Evolutionary conservation across 2,329 filamentous ascomycete species (phyloP), one percentile per base, ranked within the genome.

Genomic region (Colletotrichum euphorbiae): DNA sequence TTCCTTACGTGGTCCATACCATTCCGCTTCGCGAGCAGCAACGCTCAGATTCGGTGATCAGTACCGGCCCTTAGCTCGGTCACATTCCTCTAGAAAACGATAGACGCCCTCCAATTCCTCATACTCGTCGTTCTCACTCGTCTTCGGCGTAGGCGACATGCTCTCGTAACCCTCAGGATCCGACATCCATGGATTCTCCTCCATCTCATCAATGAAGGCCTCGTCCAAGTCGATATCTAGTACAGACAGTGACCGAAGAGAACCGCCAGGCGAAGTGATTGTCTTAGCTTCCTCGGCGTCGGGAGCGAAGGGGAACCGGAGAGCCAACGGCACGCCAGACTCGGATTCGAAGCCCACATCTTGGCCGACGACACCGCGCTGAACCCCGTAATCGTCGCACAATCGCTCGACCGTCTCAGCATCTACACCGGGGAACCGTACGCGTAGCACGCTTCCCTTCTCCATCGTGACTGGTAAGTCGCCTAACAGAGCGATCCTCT

Each of bases 341-440:
- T 86, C 88, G 6, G 79, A 75, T 62, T 93, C 88, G 73, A 97
- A 97, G 17, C 91, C 89, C 36, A 79, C 70, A 71, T 98, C 96
- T 80, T 98, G 91, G 12, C 86, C 82, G 4, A 98, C 87, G 4
- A 92, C 82, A 2, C 96, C 96, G 60, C 93, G 87, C 70, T 90
- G 89, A 7, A 99, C 85, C n/a, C 91, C 92, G 11, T 97, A 85
- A 76, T 99, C 96, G 52, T 93, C 89, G 77, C 94, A 98, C 1
- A 99, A 85, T 3, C 85, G 84, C 75, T 97, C 93, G 0, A 97
- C 91, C 0, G 92, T 93, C 15, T 90, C 88, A 0, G 89, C 89
- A 74, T 98, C 95, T 70, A 96, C 94, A 3, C 96, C 96, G 0
- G 94, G 94, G 75, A 99, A 98, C 33, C 94, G 91, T 2, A 98